A percentile compares a stretch with the other conserved stretches of the same genome.
phyloP scores from a whole-genome alignment of 805 yeast species.

The Metschnikowia gruessii region DNA sequence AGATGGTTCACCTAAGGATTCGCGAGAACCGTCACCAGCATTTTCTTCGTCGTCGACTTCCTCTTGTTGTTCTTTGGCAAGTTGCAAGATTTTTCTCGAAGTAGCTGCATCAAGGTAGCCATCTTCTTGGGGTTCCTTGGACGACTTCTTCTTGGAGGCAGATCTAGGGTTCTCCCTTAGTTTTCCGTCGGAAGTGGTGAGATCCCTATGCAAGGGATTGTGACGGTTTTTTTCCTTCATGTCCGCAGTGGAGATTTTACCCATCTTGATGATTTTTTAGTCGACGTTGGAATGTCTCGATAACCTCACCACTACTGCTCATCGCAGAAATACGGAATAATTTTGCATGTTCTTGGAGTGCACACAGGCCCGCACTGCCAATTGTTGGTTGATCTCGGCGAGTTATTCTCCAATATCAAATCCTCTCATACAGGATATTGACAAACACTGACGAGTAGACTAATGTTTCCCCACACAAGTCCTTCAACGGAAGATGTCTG shows the following conservation, averaged over 20 bases:
- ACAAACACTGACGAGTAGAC: conserved; percentile 52
- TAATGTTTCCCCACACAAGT: conserved; percentile 73
- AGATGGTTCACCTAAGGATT: background rate
- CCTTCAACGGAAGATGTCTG: conserved; percentile 76
- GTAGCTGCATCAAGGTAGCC: conserved; percentile 74
- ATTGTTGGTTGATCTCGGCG: too few relatives aligned
- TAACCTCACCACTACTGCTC: background rate
- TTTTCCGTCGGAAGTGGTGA: conserved; percentile 71
- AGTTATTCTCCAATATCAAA: background rate
- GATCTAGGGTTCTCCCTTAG: conserved; percentile 46
- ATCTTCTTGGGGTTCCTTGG: conserved; percentile 49
- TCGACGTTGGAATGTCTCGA: background rate
- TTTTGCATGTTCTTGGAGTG: background rate
- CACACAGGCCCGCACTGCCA: background rate
- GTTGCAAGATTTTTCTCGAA: conserved; percentile 79
- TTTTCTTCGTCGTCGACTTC: conserved; percentile 74
- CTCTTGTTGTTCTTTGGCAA: conserved; percentile 91
- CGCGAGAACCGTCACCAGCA: conserved; percentile 18
- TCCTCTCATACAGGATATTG: conserved; percentile 25
- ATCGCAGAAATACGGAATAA: background rate
- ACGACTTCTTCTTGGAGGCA: conserved; percentile 29
- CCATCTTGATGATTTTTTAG: conserved; percentile 45
- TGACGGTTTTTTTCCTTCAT: conserved; percentile 63
- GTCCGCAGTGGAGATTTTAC: conserved; percentile 54
- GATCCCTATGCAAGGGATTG: conserved; percentile 75